These are phyloP conservation scores for Diaporthe helianthi DNA, from an alignment of 2,329 filamentous ascomycete genomes.

Conservation along the genomic window DNA sequence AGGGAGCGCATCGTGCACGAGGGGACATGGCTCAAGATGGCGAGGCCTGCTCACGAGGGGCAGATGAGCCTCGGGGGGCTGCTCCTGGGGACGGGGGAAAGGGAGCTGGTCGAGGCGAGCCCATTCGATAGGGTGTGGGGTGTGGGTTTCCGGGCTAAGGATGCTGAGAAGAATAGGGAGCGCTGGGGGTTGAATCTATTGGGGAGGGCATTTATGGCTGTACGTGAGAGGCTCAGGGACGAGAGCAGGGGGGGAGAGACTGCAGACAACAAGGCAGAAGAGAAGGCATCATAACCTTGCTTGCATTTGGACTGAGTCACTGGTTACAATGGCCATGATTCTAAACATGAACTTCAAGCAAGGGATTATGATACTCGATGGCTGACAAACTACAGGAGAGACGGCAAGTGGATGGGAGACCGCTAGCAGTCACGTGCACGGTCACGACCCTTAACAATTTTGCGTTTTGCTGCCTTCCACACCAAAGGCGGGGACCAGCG, in stretches of 20 bases:
- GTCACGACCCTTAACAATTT: constrained; percentile 35
- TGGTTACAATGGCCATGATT: background rate
- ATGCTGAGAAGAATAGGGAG: constrained; percentile 54
- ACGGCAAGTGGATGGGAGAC: no score
- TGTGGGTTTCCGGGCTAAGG: constrained; percentile 62
- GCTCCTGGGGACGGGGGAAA: constrained; percentile 64
- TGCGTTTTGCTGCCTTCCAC: constrained; percentile 7
- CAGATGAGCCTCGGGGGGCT: constrained; percentile 51
- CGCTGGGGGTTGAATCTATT: constrained; percentile 71
- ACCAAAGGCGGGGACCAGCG: constrained; percentile 31
- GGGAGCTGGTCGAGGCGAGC: constrained; percentile 68
- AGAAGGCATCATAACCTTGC: background rate
- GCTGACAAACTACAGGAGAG: no score
- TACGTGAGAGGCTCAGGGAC: constrained; percentile 58
- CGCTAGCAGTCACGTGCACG: constrained; percentile 28
- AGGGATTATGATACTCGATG: background rate
- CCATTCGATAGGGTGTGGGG: constrained; percentile 71
- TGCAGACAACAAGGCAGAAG: constrained; percentile 18
- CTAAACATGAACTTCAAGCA: background rate
- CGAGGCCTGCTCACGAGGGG: constrained; percentile 42
- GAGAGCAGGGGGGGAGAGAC: constrained; percentile 38
- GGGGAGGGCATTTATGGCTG: constrained; percentile 66
- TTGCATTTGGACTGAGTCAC: background rate
- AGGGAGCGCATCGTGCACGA: constrained; percentile 62
- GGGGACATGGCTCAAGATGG: constrained; percentile 68